Evolutionary conservation across 1,284 basidiomycete genomes (phyloP).

Genomic region (Apiotrichum gracile): DNA sequence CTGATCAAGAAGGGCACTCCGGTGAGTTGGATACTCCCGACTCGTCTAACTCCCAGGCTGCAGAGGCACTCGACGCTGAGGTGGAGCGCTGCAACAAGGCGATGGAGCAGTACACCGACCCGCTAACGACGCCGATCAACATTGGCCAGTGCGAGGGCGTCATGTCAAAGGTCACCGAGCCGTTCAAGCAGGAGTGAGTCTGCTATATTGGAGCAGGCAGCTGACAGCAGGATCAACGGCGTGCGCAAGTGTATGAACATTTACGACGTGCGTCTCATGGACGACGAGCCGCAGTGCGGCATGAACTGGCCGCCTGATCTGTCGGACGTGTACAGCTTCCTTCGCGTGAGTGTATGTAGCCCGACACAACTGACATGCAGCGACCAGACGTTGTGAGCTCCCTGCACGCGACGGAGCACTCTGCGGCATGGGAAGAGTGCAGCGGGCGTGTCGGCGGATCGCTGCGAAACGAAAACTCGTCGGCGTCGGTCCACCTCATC

Average conservation of each 20-base stretch:
- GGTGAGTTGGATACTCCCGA: slow-evolving; percentile 47
- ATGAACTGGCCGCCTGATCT: slow-evolving; percentile 99
- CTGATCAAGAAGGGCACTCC: slow-evolving; percentile 68
- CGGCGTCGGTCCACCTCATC: slow-evolving; percentile 70
- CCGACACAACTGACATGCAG: slow-evolving; percentile 43
- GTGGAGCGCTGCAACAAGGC: slow-evolving; percentile 61
- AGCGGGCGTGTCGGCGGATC: slow-evolving; percentile 60
- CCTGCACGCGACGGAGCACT: slow-evolving; percentile 72
- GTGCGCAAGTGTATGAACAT: slow-evolving; percentile 80
- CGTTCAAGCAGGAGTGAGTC: slow-evolving; percentile 61
- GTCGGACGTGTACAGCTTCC: slow-evolving; percentile 66
- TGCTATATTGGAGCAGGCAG: neutral
- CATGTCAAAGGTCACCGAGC: slow-evolving; percentile 57
- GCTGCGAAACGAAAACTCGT: slow-evolving; percentile 59
- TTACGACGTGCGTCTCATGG: slow-evolving; percentile 86
- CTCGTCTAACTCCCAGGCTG: slow-evolving; percentile 50
- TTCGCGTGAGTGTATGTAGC: slow-evolving; percentile 57
- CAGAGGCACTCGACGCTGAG: slow-evolving; percentile 58
- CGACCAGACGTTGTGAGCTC: slow-evolving; percentile 72
- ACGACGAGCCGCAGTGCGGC: slow-evolving; percentile 81
- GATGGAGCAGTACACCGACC: slow-evolving; percentile 50
- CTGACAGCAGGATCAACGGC: slow-evolving; percentile 59
- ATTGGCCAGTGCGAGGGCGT: slow-evolving; percentile 62
- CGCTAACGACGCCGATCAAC: slow-evolving; percentile 55
- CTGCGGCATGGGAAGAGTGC: slow-evolving; percentile 87